These are phyloP conservation scores for Teunomyces aglyptinius DNA, from an alignment of 805 yeast species.

Conservation along the genomic window DNA sequence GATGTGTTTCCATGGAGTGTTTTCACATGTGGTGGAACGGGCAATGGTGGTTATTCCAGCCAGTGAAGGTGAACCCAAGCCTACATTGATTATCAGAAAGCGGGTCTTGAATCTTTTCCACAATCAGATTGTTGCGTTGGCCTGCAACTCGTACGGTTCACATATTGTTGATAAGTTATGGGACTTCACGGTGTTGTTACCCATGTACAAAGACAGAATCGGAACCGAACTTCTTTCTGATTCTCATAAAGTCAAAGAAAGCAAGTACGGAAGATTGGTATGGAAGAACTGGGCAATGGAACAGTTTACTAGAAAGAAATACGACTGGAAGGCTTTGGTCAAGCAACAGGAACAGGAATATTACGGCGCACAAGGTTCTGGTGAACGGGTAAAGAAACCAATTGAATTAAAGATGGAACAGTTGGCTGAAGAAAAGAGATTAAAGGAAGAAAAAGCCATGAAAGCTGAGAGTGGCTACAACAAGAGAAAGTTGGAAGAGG, in stretches of 20 bases:
- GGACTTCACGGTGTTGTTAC: conserved; percentile 72
- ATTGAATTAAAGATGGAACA: conserved; percentile 43
- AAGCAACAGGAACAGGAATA: conserved; percentile 44
- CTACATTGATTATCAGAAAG: conserved; percentile 57
- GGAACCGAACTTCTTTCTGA: conserved; percentile 63
- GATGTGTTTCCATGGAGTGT: conserved; percentile 87
- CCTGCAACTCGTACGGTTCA: conserved; percentile 88
- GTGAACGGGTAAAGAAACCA: conserved; percentile 30
- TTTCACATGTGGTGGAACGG: conserved; percentile 82
- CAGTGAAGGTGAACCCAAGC: conserved; percentile 43
- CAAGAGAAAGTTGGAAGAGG: conserved; percentile 24
- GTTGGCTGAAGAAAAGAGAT: conserved; percentile 29
- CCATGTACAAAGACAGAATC: conserved; percentile 81
- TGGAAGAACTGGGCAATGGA: conserved; percentile 97
- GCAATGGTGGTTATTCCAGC: conserved; percentile 45
- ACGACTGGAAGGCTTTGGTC: conserved; percentile 75
- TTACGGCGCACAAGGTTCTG: conserved; percentile 18
- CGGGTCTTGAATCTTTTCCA: conserved; percentile 64
- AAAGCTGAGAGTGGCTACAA: conserved; percentile 17
- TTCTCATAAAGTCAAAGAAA: conserved; percentile 71
- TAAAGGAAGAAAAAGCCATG: conserved; percentile 24
- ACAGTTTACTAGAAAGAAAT: conserved; percentile 64
- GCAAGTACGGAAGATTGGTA: conserved; percentile 83
- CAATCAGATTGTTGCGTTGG: conserved; percentile 53
- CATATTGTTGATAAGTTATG: conserved; percentile 85